Conservation (phyloP, 2,329 filamentous ascomycete genomes). For the Colletotrichum orbiculare region DNA sequence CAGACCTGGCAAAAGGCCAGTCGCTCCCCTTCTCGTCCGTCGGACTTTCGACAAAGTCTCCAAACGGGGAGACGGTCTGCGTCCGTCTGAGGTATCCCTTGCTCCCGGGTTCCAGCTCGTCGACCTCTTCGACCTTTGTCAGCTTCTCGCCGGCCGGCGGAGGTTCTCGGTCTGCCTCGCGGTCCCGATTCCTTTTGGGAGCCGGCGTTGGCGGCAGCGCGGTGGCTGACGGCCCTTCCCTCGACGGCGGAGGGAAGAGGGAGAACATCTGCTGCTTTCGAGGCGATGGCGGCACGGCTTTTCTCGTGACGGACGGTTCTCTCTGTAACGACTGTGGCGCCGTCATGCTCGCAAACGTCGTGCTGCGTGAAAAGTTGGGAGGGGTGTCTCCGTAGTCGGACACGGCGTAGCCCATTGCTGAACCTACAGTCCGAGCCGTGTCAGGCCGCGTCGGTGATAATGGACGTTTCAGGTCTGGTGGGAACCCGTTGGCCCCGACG, state of each 20-base stretch:
- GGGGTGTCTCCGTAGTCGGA: slow-evolving; percentile 23
- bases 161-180: background rate
- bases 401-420: slow-evolving; percentile 23
- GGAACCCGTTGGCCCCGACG: slow-evolving; percentile 36
- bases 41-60: slow-evolving; percentile 40
- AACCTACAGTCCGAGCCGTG: slow-evolving; percentile 30
- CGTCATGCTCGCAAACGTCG: slow-evolving; percentile 21
- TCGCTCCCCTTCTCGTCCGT: slow-evolving; percentile 10
- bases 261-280: slow-evolving; percentile 21
- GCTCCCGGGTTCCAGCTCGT: slow-evolving; percentile 29
- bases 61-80: slow-evolving; percentile 49
- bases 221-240: slow-evolving; percentile 9
- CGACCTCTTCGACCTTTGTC: slow-evolving; percentile 30
- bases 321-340: slow-evolving; percentile 12
- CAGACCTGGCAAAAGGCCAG: slow-evolving; percentile 31
- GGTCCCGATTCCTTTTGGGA: background rate
- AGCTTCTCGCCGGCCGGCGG: slow-evolving; percentile 12
- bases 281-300: slow-evolving; percentile 24
- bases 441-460: slow-evolving; percentile 31
- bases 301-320: slow-evolving; percentile 20
- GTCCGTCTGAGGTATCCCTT: slow-evolving; percentile 46
- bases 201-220: slow-evolving; percentile 21
- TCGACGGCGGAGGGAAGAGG: slow-evolving; percentile 25
- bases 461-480: slow-evolving; percentile 40
- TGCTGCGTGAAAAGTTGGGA: slow-evolving; percentile 27